Evolutionary conservation across 768 basidiomycete species (phyloP).

Genomic region (Suillus bovinus): DNA sequence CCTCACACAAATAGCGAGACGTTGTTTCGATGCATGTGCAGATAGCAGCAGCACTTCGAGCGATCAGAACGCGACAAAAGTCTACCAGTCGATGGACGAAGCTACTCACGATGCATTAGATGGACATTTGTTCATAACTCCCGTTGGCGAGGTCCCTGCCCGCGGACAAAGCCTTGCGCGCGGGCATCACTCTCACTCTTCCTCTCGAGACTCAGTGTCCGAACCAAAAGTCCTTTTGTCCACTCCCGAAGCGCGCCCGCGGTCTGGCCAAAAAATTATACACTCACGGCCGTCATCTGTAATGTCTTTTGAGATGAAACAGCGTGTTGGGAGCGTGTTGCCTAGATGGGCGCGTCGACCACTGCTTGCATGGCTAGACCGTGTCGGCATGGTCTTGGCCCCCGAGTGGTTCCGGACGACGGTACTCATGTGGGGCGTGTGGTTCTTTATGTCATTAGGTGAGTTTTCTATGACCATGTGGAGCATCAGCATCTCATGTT

Average conservation of each 20-base stretch:
- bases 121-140: slow-evolving; percentile 22
- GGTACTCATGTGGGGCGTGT: slow-evolving; percentile 73
- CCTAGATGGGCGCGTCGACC: slow-evolving; percentile 60
- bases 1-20: slow-evolving; percentile 7
- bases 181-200: slow-evolving; percentile 28
- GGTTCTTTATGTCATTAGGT: slow-evolving; percentile 81
- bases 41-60: not conserved
- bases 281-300: slow-evolving; percentile 40
- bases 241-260: slow-evolving; percentile 8
- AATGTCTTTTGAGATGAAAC: slow-evolving; percentile 37
- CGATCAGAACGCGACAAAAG: slow-evolving; percentile 25
- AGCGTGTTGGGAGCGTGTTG: slow-evolving; percentile 42
- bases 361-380: slow-evolving; percentile 65
- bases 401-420: slow-evolving; percentile 81
- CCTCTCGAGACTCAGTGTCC: slow-evolving; percentile 3
- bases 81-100: slow-evolving; percentile 31
- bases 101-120: slow-evolving; percentile 31
- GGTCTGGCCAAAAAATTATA: slow-evolving; percentile 9
- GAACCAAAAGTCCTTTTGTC: slow-evolving; percentile 20
- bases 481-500: not conserved
- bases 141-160: slow-evolving; percentile 29
- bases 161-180: slow-evolving; percentile 27
- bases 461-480: slow-evolving; percentile 21
- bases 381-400: slow-evolving; percentile 67
- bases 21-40: slow-evolving; percentile 31